Conservation (phyloP, 2,329 filamentous ascomycete genomes). For the Nemania bipapillata region DNA sequence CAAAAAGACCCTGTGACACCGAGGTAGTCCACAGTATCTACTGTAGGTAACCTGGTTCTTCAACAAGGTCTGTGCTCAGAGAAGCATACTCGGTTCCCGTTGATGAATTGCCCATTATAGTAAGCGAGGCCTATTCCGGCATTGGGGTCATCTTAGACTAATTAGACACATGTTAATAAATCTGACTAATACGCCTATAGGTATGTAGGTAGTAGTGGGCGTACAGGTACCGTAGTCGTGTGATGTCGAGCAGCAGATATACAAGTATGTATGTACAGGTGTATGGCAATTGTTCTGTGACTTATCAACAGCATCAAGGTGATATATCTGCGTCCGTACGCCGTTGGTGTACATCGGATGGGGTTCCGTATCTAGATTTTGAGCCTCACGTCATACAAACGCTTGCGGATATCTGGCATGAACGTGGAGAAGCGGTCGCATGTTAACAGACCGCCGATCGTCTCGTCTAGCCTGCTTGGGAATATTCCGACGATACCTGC, state of each 20-base stretch:
- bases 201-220: background rate
- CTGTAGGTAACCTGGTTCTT: slow-evolving; percentile 14
- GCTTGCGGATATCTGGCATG: slow-evolving; percentile 40
- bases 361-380: slow-evolving; percentile 34
- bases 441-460: slow-evolving; percentile 38
- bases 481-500: slow-evolving; percentile 31
- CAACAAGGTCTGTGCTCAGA: slow-evolving; percentile 30
- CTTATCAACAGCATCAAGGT: background rate
- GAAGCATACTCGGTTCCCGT: slow-evolving; percentile 5
- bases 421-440: slow-evolving; percentile 39
- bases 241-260: too few relatives aligned
- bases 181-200: background rate
- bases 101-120: slow-evolving; percentile 26
- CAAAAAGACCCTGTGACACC: slow-evolving; percentile 1
- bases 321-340: slow-evolving; percentile 22
- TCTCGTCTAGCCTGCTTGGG: slow-evolving; percentile 34
- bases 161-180: slow-evolving; percentile 9
- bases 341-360: slow-evolving; percentile 17
- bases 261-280: background rate
- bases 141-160: slow-evolving; percentile 17
- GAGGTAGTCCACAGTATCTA: background rate
- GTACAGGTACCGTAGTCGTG: background rate
- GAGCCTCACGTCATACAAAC: slow-evolving; percentile 38
- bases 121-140: slow-evolving; percentile 29
- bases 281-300: background rate